Evolutionary conservation across 2,329 filamentous ascomycete genomes (phyloP).

Genomic region (Fusarium liriodendri): DNA sequence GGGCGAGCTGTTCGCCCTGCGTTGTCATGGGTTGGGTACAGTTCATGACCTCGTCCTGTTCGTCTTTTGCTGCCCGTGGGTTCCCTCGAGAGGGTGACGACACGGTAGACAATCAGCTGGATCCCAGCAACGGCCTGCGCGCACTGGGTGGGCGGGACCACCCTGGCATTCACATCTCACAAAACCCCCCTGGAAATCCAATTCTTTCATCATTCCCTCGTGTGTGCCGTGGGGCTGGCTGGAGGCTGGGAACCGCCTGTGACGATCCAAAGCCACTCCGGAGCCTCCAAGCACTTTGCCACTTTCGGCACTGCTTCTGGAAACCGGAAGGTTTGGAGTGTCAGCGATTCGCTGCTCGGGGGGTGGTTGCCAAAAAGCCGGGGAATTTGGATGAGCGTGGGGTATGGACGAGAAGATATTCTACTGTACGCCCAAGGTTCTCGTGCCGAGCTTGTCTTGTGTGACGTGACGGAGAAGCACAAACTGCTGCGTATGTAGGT

Average conservation of each 20-base stretch:
- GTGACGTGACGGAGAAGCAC: neutral
- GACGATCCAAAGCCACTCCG: slow-evolving; percentile 8
- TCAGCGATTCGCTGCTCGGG: slow-evolving; percentile 7
- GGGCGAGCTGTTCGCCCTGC: neutral
- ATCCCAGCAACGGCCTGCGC: slow-evolving; percentile 1
- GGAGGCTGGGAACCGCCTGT: slow-evolving; percentile 6
- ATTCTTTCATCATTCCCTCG: slow-evolving; percentile 29
- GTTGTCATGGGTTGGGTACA: neutral
- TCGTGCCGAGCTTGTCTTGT: neutral
- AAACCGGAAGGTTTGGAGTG: slow-evolving; percentile 30
- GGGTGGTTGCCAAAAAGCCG: slow-evolving; percentile 5
- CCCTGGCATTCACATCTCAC: slow-evolving; percentile 18
- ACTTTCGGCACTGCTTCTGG: slow-evolving; percentile 30
- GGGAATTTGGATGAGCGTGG: slow-evolving; percentile 10
- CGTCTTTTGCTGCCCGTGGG: neutral
- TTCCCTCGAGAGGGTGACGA: neutral
- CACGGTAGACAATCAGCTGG: neutral
- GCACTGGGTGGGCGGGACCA: slow-evolving; percentile 2
- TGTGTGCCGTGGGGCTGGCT: slow-evolving; percentile 5
- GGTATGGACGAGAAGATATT: neutral
- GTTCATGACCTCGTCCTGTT: neutral
- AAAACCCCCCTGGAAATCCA: slow-evolving; percentile 16
- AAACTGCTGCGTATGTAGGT: neutral
- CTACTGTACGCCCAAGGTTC: neutral
- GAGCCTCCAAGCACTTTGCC: slow-evolving; percentile 20